A percentile compares a stretch with the other conserved stretches of the same genome.
Conservation (phyloP, 31 red algal species). For the Porphyra umbilicalis region DNA sequence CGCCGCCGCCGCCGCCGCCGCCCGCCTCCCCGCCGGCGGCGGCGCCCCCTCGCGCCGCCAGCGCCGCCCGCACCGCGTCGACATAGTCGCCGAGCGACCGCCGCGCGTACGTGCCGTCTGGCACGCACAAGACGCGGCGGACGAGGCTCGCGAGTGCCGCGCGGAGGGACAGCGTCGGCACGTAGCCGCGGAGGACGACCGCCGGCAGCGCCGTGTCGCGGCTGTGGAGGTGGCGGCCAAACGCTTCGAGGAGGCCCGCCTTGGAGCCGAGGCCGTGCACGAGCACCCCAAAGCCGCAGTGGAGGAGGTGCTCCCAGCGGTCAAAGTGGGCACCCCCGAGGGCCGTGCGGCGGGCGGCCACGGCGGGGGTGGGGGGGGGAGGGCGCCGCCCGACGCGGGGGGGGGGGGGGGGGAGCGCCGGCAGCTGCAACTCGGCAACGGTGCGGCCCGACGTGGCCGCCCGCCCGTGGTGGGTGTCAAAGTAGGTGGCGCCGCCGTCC, state of each 20-base stretch:
- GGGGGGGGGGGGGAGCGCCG: neutral
- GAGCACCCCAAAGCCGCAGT: neutral
- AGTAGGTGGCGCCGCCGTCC: neutral
- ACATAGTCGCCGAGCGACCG: constrained; percentile 22
- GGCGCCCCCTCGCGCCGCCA: neutral
- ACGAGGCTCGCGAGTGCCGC: neutral
- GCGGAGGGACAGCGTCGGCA: neutral
- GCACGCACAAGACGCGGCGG: neutral
- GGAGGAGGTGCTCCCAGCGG: neutral
- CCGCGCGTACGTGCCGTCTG: neutral
- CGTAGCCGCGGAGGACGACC: neutral
- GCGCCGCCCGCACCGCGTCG: constrained; percentile 29
- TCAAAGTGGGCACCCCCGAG: neutral
- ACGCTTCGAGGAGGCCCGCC: neutral
- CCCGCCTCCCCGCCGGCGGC: neutral
- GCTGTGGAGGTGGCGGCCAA: neutral
- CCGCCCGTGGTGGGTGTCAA: neutral
- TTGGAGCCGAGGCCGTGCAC: neutral
- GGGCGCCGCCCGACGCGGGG: neutral
- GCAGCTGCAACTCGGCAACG: neutral
- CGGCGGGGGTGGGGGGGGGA: neutral
- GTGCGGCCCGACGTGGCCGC: neutral
- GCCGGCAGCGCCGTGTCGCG: neutral
- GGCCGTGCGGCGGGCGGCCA: neutral
- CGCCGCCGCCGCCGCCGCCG: neutral